Base-by-base conservation (phyloP, 495 filamentous ascomycete species). In the Talaromyces ruber region DNA sequence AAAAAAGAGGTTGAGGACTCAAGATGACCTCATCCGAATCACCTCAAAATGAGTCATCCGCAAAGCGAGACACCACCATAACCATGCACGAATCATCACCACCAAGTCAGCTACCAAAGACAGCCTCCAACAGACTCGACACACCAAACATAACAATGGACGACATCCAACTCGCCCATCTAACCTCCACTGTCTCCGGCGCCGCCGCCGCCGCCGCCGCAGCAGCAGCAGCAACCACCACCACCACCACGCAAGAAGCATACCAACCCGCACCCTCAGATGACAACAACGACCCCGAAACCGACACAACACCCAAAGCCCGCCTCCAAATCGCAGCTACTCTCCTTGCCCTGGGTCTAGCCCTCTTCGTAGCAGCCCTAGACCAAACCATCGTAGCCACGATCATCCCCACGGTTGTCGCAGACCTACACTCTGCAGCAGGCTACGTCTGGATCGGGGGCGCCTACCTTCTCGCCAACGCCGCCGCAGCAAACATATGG, bases 381-480 rank as follows among this genome's bases (percentile, higher is more conserved):
- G 83, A 88, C 63, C 77, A 82, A 63, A 87, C 84, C 8, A 86
- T 88, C 45, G 75, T 86, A 64, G 79, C 85, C 7, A 87, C 84
- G 2, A 79, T 83, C 16, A 80, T 87, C 32, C 84, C 85, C 1
- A 81, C 80, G 0, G 84, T 86, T 43, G 73, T 83, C 2, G 69
- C 79, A 1, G 73, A 85, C 28, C 72, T 89, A n/a, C 70, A 84
- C 32, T 83, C 84, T 16, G 79, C 80, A 7, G 71, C 81, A 2
- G 85, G 86, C 25, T 87, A 86, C 70, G 75, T 80, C 32, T 88
- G 86, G 86, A 84, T 89, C 61, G 86, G 86, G 22, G 83, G 80
- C 45, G 85, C 87, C 11, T 91, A 87, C 64, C 70, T 84, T 37
- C 74, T 83, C 18, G 79, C 81, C 3, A 81, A 78, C 67, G 79